A percentile compares a stretch with the other conserved stretches of the same genome.
Conservation (phyloP, 768 basidiomycete genomes). For the Xerocomellus chrysenteron region DNA sequence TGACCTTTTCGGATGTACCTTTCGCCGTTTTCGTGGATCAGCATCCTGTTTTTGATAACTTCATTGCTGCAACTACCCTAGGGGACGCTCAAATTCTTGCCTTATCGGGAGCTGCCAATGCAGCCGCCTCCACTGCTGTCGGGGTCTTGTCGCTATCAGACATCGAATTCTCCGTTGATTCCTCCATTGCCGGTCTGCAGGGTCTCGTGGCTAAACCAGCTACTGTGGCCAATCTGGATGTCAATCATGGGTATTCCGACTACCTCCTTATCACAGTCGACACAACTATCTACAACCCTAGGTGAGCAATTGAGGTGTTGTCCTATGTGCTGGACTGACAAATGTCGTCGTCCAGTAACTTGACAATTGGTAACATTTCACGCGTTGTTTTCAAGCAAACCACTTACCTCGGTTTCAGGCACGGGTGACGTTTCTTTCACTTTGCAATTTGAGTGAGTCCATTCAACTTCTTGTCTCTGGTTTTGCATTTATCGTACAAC, state of each 20-base stretch:
- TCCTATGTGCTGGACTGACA: neutral
- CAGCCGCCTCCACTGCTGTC: slow-evolving; percentile 62
- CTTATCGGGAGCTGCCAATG: slow-evolving; percentile 54
- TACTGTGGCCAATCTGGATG: slow-evolving; percentile 57
- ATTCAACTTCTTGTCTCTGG: neutral
- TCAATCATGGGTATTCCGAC: slow-evolving; percentile 63
- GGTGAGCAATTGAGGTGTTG: slow-evolving; percentile 33
- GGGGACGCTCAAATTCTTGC: slow-evolving; percentile 44
- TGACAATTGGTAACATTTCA: slow-evolving; percentile 35
- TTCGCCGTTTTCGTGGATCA: slow-evolving; percentile 52
- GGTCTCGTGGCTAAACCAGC: slow-evolving; percentile 60
- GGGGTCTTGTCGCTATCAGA: slow-evolving; percentile 56
- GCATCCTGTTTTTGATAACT: slow-evolving; percentile 55
- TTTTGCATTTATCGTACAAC: neutral
- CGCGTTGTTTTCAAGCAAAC: neutral
- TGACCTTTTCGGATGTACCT: slow-evolving; percentile 58
- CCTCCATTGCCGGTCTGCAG: slow-evolving; percentile 60
- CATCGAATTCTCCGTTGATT: slow-evolving; percentile 59
- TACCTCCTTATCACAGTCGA: slow-evolving; percentile 67
- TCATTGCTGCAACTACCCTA: slow-evolving; percentile 60
- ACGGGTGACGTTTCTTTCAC: slow-evolving; percentile 64
- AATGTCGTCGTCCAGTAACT: slow-evolving; percentile 25
- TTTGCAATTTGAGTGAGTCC: slow-evolving; percentile 52
- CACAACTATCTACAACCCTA: slow-evolving; percentile 64
- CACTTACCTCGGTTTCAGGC: slow-evolving; percentile 46